phyloP scores from a whole-genome alignment of 1,284 basidiomycete species.

The Schizophyllum commune region DNA sequence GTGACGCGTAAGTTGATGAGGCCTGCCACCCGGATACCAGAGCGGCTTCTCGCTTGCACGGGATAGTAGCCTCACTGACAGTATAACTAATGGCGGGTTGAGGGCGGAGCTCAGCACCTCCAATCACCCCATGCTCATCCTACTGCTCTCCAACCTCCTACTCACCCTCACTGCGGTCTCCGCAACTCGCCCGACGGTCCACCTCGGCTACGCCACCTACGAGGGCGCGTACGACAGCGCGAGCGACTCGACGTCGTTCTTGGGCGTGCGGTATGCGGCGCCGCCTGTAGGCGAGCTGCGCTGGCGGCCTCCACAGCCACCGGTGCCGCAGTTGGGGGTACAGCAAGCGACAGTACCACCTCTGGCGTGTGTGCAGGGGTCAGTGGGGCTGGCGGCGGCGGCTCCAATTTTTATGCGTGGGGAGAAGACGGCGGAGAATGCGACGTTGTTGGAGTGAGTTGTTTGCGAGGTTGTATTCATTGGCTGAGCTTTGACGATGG shows the following conservation, averaged over 20 bases:
- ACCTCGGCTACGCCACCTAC: slow-evolving; percentile 9
- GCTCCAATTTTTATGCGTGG: neutral
- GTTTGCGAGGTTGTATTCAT: neutral
- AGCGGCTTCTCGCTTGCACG: too few relatives aligned
- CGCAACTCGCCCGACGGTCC: too few relatives aligned
- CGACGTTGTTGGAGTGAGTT: neutral
- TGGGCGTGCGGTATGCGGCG: slow-evolving; percentile 25
- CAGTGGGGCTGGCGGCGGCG: too few relatives aligned
- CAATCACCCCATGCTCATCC: too few relatives aligned
- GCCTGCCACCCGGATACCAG: too few relatives aligned
- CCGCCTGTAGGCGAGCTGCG: slow-evolving; percentile 18
- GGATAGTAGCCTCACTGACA: too few relatives aligned
- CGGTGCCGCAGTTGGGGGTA: neutral
- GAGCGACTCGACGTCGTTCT: slow-evolving; percentile 11
- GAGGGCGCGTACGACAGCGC: slow-evolving; percentile 18
- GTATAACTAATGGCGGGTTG: too few relatives aligned
- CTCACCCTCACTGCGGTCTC: too few relatives aligned
- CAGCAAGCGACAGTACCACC: neutral
- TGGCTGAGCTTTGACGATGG: neutral
- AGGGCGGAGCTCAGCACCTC: too few relatives aligned
- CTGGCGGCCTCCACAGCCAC: neutral
- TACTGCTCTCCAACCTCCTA: too few relatives aligned
- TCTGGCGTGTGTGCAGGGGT: slow-evolving; percentile 3
- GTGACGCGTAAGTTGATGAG: too few relatives aligned
- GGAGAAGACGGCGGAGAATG: neutral